Conservation (phyloP, 2,329 filamentous ascomycete genomes). For the Tolypocladium ovalisporum region DNA sequence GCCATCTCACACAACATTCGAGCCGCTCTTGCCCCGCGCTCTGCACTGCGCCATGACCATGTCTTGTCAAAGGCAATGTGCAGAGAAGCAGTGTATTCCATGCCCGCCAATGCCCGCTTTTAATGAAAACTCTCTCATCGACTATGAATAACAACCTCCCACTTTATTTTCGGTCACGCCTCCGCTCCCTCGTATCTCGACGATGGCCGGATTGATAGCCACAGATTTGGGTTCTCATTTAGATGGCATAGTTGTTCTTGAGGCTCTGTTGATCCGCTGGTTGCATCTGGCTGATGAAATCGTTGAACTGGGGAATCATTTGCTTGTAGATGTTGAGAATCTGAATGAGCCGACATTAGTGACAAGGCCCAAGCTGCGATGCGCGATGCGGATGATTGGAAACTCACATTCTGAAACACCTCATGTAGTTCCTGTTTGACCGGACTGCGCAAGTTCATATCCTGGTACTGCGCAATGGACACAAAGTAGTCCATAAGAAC, state of each 20-base stretch:
- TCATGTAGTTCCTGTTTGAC: constrained; percentile 56
- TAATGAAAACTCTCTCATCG: not conserved
- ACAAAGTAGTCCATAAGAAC: constrained; percentile 73
- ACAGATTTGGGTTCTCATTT: constrained; percentile 1
- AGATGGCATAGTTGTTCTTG: constrained; percentile 35
- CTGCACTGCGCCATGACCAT: not conserved
- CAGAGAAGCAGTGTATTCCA: constrained; percentile 10
- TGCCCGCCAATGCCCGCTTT: not conserved
- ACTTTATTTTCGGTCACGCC: not conserved
- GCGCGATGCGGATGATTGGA: not conserved
- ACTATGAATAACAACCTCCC: not conserved
- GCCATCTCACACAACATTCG: not conserved
- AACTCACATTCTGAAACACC: constrained; percentile 65
- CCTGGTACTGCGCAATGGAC: constrained; percentile 69
- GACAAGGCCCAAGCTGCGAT: not conserved
- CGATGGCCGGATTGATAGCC: not conserved
- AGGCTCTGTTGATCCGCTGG: constrained; percentile 39
- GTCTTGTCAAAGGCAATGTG: constrained; percentile 7
- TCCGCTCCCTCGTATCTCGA: not conserved
- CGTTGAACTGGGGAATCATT: constrained; percentile 47
- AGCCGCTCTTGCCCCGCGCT: not conserved
- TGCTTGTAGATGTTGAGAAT: constrained; percentile 44
- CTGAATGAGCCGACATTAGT: constrained; percentile 17
- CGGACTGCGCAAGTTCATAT: constrained; percentile 48
- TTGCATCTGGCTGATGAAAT: constrained; percentile 41